A percentile compares a stretch with the other conserved stretches of the same genome.
These are phyloP conservation scores for Trichoderma asperellum DNA, from an alignment of 2,329 filamentous ascomycete genomes.

Conservation along the genomic window DNA sequence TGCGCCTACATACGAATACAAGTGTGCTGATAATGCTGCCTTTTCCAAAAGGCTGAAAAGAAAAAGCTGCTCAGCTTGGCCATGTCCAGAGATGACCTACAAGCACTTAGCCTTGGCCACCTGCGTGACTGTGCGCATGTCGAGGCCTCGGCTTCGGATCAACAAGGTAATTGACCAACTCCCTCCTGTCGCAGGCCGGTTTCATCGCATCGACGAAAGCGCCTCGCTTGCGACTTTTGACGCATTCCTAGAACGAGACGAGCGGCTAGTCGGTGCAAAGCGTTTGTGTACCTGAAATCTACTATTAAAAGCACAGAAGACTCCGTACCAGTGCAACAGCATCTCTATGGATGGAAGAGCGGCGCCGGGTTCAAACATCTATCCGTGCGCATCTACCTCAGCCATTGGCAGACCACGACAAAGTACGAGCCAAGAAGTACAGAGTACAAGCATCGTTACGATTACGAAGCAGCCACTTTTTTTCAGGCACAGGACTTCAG, in stretches of 20 bases:
- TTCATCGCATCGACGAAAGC: slow-evolving; percentile 24
- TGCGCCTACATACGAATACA: background rate
- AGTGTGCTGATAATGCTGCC: background rate
- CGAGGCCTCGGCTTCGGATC: background rate
- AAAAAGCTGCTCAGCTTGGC: background rate
- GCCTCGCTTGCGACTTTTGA: background rate
- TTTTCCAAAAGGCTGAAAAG: background rate
- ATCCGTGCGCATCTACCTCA: background rate
- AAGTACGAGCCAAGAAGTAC: background rate
- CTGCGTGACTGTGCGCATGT: background rate
- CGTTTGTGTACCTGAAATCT: background rate
- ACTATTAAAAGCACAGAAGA: background rate
- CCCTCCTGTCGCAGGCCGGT: slow-evolving; percentile 25
- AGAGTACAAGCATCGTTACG: background rate
- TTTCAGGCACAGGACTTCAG: background rate
- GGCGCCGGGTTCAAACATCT: slow-evolving; percentile 6
- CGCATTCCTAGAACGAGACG: slow-evolving; percentile 3
- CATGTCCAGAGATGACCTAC: background rate
- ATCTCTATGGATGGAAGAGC: background rate
- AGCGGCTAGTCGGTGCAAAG: background rate
- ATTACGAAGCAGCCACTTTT: slow-evolving; percentile 9
- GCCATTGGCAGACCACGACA: background rate
- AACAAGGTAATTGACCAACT: background rate
- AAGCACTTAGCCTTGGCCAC: background rate
- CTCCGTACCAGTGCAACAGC: background rate